Conservation (phyloP, 2,329 filamentous ascomycete genomes). For the Epichloe sibirici region DNA sequence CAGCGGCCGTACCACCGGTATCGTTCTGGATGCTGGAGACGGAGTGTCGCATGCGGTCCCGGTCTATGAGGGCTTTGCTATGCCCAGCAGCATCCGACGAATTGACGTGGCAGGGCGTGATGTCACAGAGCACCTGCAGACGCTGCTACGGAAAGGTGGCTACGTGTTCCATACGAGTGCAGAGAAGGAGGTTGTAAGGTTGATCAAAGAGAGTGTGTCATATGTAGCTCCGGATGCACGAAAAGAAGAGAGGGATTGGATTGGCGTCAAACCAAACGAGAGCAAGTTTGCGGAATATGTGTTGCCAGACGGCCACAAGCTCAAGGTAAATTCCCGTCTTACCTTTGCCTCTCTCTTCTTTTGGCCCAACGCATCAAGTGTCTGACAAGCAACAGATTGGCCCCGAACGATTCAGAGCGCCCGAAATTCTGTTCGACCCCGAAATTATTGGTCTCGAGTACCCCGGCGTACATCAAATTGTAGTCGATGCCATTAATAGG, state of each 20-base stretch:
- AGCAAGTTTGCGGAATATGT: constrained; percentile 76
- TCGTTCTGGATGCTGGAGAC: constrained; percentile 90
- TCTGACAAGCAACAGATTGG: constrained; percentile 50
- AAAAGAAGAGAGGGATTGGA: constrained; percentile 95
- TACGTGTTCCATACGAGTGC: constrained; percentile 95
- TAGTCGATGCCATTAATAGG: constrained; percentile 88
- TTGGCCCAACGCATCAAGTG: background rate
- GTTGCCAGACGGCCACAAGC: constrained; percentile 82
- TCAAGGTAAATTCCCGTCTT: constrained; percentile 49
- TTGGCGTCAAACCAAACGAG: constrained; percentile 62
- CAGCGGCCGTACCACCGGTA: constrained; percentile 87
- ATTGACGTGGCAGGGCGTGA: constrained; percentile 95
- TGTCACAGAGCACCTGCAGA: constrained; percentile 91
- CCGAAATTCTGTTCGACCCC: constrained; percentile 94
- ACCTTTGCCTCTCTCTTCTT: background rate
- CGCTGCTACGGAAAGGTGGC: constrained; percentile 78
- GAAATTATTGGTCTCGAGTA: constrained; percentile 96
- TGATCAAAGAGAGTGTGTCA: constrained; percentile 90
- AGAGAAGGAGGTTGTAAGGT: constrained; percentile 95
- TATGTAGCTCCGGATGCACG: constrained; percentile 86
- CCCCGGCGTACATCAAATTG: constrained; percentile 92
- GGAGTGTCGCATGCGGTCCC: constrained; percentile 95
- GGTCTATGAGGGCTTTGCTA: constrained; percentile 95
- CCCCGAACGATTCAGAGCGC: constrained; percentile 85
- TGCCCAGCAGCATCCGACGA: constrained; percentile 85